phyloP scores from a whole-genome alignment of 345 rosid genomes.

The Jatropha curcas region DNA sequence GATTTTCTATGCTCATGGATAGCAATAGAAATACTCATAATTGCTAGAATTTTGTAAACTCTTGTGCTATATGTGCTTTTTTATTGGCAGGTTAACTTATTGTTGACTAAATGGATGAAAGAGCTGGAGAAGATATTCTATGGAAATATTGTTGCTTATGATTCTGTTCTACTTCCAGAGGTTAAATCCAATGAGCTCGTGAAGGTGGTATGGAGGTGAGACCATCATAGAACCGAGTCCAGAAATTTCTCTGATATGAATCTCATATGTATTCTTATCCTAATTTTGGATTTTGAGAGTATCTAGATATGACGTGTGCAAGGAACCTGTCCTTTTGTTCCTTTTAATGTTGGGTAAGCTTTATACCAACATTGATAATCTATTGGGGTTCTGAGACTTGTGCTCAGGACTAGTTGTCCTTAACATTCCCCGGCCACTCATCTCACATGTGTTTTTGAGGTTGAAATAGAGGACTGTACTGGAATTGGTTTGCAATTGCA shows the following conservation, averaged over 20 bases:
- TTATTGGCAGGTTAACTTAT: conserved; percentile 73
- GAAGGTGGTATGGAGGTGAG: conserved; percentile 80
- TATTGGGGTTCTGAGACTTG: neutral
- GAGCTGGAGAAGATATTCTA: conserved; percentile 92
- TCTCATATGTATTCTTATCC: neutral
- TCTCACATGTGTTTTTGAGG: neutral
- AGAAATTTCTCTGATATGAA: neutral
- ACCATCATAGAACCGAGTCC: neutral
- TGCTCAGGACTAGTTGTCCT: neutral
- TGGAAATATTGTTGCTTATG: conserved; percentile 90
- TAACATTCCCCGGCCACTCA: neutral
- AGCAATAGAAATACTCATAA: neutral
- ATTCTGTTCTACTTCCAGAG: conserved; percentile 80
- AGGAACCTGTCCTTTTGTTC: neutral
- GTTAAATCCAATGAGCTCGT: conserved; percentile 70
- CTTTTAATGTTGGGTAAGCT: neutral
- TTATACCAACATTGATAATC: neutral
- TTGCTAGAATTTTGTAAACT: neutral
- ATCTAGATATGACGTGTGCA: neutral
- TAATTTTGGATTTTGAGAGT: neutral
- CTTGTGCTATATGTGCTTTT: conserved; percentile 13
- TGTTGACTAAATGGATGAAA: conserved; percentile 89
- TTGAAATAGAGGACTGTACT: neutral
- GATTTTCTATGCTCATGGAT: neutral
- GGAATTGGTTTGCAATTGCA: neutral